Percentiles rank a stretch among this genome's conserved stretches.
Conservation (phyloP, 179 eudicot species). For the Patellifolia procumbens region DNA sequence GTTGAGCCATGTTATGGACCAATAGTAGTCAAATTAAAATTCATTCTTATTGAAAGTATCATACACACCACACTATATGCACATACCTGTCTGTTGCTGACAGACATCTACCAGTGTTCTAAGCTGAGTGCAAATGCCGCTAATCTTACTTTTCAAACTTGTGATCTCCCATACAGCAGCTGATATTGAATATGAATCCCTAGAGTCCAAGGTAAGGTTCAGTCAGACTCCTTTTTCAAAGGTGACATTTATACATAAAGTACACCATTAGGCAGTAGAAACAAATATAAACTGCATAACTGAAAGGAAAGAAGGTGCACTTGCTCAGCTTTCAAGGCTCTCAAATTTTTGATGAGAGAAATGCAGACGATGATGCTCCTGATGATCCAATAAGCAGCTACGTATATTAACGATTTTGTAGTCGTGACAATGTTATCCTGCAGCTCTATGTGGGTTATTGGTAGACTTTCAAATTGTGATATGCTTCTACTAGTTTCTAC, state of each 20-base stretch:
- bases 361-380: conserved; percentile 53
- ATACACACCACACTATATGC: not conserved
- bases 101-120: conserved; percentile 42
- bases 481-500: conserved; percentile 43
- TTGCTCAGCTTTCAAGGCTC: conserved; percentile 50
- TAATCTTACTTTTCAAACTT: conserved; percentile 47
- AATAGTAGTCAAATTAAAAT: not conserved
- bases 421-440: conserved; percentile 30
- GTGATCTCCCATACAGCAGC: conserved; percentile 52
- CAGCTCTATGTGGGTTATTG: conserved; percentile 36
- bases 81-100: conserved; percentile 52
- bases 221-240: conserved; percentile 7
- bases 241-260: not conserved
- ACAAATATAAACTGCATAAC: conserved; percentile 4
- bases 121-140: conserved; percentile 40
- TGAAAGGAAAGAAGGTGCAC: conserved; percentile 65
- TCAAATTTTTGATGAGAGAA: conserved; percentile 48
- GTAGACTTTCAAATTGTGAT: conserved; percentile 46
- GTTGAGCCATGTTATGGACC: conserved; percentile 6
- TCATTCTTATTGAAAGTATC: not conserved
- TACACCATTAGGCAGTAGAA: not conserved
- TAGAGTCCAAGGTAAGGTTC: conserved; percentile 26
- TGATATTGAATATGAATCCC: conserved; percentile 42
- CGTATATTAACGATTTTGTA: conserved; percentile 44
- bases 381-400: conserved; percentile 63